These are phyloP conservation scores for Rhazya stricta DNA, from an alignment of 257 asterid genomes.

Conservation along the genomic window DNA sequence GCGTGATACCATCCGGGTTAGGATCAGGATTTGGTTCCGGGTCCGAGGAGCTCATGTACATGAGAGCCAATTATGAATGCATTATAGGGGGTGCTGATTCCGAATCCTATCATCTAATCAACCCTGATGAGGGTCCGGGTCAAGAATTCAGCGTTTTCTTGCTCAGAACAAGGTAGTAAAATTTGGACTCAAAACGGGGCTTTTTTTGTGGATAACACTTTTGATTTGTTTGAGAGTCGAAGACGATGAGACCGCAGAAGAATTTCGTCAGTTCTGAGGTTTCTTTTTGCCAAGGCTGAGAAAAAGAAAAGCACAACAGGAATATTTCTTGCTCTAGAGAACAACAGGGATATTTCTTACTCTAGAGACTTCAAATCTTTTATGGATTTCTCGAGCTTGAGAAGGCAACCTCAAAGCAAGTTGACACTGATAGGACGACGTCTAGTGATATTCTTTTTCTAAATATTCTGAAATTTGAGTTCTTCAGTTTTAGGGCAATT, in stretches of 20 bases:
- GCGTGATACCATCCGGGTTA: slow-evolving; percentile 62
- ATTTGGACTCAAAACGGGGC: not conserved
- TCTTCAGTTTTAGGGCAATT: not conserved
- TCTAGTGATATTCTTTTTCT: not conserved
- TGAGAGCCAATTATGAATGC: slow-evolving; percentile 91
- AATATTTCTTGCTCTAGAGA: not conserved
- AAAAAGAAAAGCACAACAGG: not conserved
- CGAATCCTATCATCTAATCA: slow-evolving; percentile 84
- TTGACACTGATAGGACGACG: not conserved
- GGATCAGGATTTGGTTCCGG: slow-evolving; percentile 45
- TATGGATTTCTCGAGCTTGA: not conserved
- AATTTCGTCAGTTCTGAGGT: not conserved
- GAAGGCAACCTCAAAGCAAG: not conserved
- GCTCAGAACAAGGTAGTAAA: slow-evolving; percentile 57
- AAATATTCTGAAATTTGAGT: not conserved
- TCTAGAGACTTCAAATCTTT: not conserved
- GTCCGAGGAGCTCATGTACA: slow-evolving; percentile 73
- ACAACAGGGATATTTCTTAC: not conserved
- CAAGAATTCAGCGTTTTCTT: slow-evolving; percentile 94
- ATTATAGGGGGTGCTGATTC: slow-evolving; percentile 80
- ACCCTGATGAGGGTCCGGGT: slow-evolving; percentile 75
- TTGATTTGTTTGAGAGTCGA: not conserved
- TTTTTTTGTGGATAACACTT: not conserved
- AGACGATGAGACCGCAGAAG: not conserved
- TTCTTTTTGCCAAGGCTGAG: not conserved